phyloP scores from a whole-genome alignment of 495 filamentous ascomycete genomes.

The Elasticomyces elasticus region DNA sequence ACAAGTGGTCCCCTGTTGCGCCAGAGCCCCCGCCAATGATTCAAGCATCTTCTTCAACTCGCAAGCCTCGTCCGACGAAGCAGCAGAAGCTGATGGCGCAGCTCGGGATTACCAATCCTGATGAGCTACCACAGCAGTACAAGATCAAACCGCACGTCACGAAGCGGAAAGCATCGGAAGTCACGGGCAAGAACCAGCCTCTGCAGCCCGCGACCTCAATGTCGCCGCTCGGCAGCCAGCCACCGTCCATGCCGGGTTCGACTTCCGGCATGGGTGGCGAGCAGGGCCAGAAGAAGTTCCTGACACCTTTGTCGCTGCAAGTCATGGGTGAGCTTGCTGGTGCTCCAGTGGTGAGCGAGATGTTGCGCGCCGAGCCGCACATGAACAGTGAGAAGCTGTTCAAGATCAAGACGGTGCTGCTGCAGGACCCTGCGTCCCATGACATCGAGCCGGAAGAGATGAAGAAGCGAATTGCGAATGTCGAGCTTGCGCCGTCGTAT shows the following conservation, averaged over 20 bases:
- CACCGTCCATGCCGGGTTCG: constrained; percentile 5
- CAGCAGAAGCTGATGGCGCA: constrained; percentile 90
- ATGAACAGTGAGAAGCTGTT: constrained; percentile 24
- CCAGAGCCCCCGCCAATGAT: constrained; percentile 73
- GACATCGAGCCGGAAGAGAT: constrained; percentile 12
- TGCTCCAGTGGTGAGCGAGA: constrained; percentile 18
- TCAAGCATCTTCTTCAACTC: constrained; percentile 79
- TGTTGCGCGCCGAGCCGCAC: constrained; percentile 18
- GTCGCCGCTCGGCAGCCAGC: constrained; percentile 7
- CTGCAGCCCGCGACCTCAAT: constrained; percentile 17
- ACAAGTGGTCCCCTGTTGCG: constrained; percentile 92
- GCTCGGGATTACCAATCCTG: constrained; percentile 74
- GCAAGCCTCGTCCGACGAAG: constrained; percentile 94
- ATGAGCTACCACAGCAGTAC: constrained; percentile 67
- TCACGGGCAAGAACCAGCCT: not conserved
- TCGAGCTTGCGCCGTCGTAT: constrained; percentile 1
- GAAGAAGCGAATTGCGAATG: constrained; percentile 11
- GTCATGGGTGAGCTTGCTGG: constrained; percentile 15
- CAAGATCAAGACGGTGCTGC: constrained; percentile 17
- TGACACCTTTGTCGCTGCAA: constrained; percentile 18
- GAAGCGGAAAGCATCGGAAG: constrained; percentile 17
- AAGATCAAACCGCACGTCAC: constrained; percentile 18
- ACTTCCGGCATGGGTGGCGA: not conserved
- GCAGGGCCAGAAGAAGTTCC: constrained; percentile 9
- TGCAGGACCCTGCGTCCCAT: constrained; percentile 7